phyloP scores from a whole-genome alignment of 208 protist species.

The Herpetomonas samuelpessoai region DNA sequence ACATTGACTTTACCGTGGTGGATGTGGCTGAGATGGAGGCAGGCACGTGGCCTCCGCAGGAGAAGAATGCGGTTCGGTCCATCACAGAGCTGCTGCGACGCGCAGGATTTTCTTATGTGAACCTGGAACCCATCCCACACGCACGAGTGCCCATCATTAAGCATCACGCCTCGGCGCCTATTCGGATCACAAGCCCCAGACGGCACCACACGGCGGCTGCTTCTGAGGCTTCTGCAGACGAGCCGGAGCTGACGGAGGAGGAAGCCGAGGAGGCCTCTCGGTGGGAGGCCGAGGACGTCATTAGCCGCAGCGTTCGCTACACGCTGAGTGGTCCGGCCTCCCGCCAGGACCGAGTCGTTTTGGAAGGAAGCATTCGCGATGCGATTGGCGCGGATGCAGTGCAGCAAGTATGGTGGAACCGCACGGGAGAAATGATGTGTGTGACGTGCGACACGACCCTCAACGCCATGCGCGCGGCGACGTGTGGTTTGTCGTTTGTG shows the following conservation, averaged over 20 bases:
- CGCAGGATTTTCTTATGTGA: constrained; percentile 80
- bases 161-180: constrained; percentile 82
- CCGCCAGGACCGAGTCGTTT: constrained; percentile 53
- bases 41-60: constrained; percentile 70
- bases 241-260: constrained; percentile 13
- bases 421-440: constrained; percentile 57
- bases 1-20: constrained; percentile 90
- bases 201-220: constrained; percentile 1
- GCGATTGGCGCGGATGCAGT: constrained; percentile 45
- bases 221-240: neutral
- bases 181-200: constrained; percentile 21
- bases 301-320: constrained; percentile 72
- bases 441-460: constrained; percentile 68
- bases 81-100: constrained; percentile 82
- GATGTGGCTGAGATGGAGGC: constrained; percentile 65
- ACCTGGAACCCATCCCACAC: constrained; percentile 81
- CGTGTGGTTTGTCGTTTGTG: constrained; percentile 42
- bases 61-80: constrained; percentile 79
- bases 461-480: constrained; percentile 55
- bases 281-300: constrained; percentile 61
- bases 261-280: neutral
- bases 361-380: constrained; percentile 71
- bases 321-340: constrained; percentile 45
- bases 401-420: constrained; percentile 89
- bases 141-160: constrained; percentile 90